Conservation (phyloP, 108 stramenopile species). For the Skeletonema potamos region DNA sequence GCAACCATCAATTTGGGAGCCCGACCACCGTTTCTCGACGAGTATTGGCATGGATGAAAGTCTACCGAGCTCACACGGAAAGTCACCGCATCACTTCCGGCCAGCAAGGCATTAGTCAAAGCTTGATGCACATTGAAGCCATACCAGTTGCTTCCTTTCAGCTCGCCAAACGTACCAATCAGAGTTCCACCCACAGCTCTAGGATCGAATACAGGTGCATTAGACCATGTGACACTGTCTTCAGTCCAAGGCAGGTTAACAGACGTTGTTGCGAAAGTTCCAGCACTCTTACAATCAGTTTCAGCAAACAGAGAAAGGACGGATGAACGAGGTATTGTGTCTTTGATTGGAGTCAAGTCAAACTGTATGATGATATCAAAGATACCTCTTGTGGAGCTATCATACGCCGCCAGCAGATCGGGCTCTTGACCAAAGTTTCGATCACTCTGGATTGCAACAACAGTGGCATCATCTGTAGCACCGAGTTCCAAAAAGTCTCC, state of each 20-base stretch:
- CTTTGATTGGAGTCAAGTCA: conserved; percentile 8
- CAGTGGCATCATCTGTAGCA: conserved; percentile 29
- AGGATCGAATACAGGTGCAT: conserved; percentile 15
- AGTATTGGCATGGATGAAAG: conserved; percentile 18
- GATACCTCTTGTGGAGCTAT: conserved; percentile 10
- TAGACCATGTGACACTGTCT: conserved; percentile 15
- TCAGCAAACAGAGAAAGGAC: conserved; percentile 20
- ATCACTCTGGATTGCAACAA: conserved; percentile 1
- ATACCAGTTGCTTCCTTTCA: conserved; percentile 13
- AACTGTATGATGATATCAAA: conserved; percentile 18
- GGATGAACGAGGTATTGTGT: conserved; percentile 4
- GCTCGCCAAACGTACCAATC: conserved; percentile 18
- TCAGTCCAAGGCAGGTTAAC: conserved; percentile 11
- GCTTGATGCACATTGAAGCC: conserved; percentile 20
- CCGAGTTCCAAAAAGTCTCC: conserved; percentile 21
- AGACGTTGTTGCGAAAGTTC: conserved; percentile 9
- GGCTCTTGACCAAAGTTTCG: conserved; percentile 17
- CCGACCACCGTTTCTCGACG: conserved; percentile 16
- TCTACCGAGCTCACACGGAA: conserved; percentile 30
- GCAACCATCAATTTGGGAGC: conserved; percentile 28
- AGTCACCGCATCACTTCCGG: conserved; percentile 5
- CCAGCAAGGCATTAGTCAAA: background rate
- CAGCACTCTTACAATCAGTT: conserved; percentile 14
- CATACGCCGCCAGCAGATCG: conserved; percentile 13
- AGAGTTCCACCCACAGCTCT: background rate